Base-by-base conservation (phyloP, 306 rosid species). In the Prunus campanulata region DNA sequence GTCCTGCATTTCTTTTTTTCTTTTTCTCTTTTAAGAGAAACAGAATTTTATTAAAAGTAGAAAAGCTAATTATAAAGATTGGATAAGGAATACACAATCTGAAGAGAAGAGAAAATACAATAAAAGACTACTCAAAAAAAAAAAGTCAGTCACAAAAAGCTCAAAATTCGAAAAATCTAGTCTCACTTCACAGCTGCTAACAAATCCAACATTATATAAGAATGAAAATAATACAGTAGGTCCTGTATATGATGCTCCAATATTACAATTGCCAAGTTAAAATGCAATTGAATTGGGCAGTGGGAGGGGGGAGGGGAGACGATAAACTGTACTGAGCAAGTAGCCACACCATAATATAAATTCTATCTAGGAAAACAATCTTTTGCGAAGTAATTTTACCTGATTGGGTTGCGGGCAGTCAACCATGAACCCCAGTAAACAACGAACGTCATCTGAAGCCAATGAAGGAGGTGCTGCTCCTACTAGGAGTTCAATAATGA, bases 381-480 rank as follows among this genome's bases (percentile, higher is more conserved):
- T 65, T 56, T 74, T 25, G 76, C 63, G 75, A 56, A 71, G 65
- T 79, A 68, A 65, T 60, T 19, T 55, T 80, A 95, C 98, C 96
- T 95, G 98, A 86, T 87, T 90, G 68, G 93, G 97, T 77, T 95
- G 98, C 57, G 96, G 97, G 77, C 97, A 86, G 83, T 95, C 97
- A 78, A 92, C 93, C 86, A 92, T 76, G 85, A 95, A 95, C 50
- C 98, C 89, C 73, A 95, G 97, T 66, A 95, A 87, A 82, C 97
- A 75, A 29, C 93, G 96, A 44, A 95, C 81, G 74, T 95, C 98
- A 71, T 89, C 85, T 0, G 91, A 86, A 82, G 91, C 95, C 81
- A 87, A 51, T 7, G 80, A 71, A 80, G 97, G 91, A 74, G 97
- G 88, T 74, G 96, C 97, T 72, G 91, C 97, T 80, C 87, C 90